These are phyloP conservation scores for Tripidium arundinaceum DNA, from an alignment of 202 grass and related monocot genomes.

Conservation along the genomic window DNA sequence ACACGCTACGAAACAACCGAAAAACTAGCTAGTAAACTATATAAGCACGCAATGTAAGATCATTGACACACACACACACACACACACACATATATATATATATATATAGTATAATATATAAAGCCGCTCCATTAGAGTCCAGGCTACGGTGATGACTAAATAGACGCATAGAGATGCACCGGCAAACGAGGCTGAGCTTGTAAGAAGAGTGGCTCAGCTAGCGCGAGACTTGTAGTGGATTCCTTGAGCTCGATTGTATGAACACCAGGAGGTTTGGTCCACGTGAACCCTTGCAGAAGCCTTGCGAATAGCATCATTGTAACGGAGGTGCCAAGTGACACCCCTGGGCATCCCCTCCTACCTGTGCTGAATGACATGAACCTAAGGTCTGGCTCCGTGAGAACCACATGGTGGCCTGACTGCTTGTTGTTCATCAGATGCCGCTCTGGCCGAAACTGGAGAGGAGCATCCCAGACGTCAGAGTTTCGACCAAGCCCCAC, in stretches of 20 bases:
- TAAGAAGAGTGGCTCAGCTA: not conserved
- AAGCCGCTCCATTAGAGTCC: no score
- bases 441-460: conserved; percentile 33
- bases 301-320: conserved; percentile 42
- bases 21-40: no score
- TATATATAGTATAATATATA: no score
- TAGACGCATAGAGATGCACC: not conserved
- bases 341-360: conserved; percentile 35
- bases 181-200: conserved; percentile 13
- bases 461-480: conserved; percentile 33
- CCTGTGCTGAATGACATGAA: conserved; percentile 42
- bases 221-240: not conserved
- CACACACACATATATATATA: no score
- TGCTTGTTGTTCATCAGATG: not conserved
- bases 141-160: not conserved
- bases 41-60: no score
- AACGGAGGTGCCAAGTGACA: conserved; percentile 19
- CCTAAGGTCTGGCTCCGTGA: conserved; percentile 35
- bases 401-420: not conserved
- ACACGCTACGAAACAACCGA: no score
- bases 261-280: conserved; percentile 15
- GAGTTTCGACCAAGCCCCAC: conserved; percentile 35
- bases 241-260: conserved; percentile 10
- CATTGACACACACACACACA: no score
- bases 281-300: conserved; percentile 47